These are phyloP conservation scores for Albizia julibrissin DNA, from an alignment of 306 rosid genomes.

Conservation along the genomic window DNA sequence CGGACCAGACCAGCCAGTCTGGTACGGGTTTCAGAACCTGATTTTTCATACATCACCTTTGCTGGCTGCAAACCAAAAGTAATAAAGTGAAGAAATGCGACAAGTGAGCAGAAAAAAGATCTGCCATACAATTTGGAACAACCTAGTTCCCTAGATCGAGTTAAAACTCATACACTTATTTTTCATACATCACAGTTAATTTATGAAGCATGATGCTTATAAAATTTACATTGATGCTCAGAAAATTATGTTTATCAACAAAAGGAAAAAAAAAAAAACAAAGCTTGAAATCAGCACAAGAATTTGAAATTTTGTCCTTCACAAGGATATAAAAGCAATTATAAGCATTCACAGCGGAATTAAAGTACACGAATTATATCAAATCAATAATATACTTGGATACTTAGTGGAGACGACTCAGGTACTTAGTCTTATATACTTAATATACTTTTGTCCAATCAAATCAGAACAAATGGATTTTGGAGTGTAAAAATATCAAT, in stretches of 20 bases:
- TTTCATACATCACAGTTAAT: background rate
- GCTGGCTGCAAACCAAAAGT: conserved; percentile 71
- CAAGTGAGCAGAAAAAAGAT: conserved; percentile 11
- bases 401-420: background rate
- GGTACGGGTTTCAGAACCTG: too few relatives aligned
- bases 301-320: conserved; percentile 9
- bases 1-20: too few relatives aligned
- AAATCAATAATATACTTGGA: background rate
- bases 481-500: background rate
- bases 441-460: background rate
- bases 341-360: background rate
- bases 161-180: background rate
- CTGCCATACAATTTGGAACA: conserved; percentile 1
- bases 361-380: background rate
- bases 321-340: background rate
- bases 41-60: too few relatives aligned
- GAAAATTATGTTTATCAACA: background rate
- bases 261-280: background rate
- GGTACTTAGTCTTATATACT: background rate
- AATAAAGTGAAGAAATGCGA: conserved; percentile 10
- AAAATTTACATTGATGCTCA: background rate
- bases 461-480: background rate
- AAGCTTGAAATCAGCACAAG: background rate
- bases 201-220: conserved; percentile 4
- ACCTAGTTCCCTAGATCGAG: background rate